Evolutionary conservation across 1,284 basidiomycete genomes (phyloP).

Genomic region (Moesziomyces parantarcticus): DNA sequence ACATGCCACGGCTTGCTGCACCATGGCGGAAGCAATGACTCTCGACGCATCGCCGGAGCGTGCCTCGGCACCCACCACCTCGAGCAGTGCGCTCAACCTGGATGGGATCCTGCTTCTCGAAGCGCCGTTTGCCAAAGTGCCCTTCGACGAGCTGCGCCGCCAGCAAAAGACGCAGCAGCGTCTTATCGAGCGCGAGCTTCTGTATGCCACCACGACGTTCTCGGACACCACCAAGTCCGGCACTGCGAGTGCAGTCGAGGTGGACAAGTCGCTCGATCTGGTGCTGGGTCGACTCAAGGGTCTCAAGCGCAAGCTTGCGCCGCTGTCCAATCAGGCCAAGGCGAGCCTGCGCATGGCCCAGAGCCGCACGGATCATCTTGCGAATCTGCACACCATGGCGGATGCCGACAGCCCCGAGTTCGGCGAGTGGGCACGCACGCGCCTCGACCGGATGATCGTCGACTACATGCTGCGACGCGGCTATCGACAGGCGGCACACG

Average conservation of each 20-base stretch:
- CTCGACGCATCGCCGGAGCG: slow-evolving; percentile 12
- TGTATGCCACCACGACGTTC: slow-evolving; percentile 29
- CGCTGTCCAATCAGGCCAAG: slow-evolving; percentile 27
- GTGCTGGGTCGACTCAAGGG: slow-evolving; percentile 81
- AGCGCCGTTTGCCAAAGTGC: slow-evolving; percentile 82
- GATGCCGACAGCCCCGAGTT: slow-evolving; percentile 32
- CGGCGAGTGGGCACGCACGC: slow-evolving; percentile 76
- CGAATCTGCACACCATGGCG: slow-evolving; percentile 36
- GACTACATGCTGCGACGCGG: slow-evolving; percentile 87
- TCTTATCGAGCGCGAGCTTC: slow-evolving; percentile 51
- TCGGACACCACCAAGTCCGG: slow-evolving; percentile 5
- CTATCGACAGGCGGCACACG: slow-evolving; percentile 34
- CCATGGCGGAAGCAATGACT: slow-evolving; percentile 20
- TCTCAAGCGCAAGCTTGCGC: slow-evolving; percentile 80
- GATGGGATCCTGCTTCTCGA: slow-evolving; percentile 87
- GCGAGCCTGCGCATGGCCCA: slow-evolving; percentile 37
- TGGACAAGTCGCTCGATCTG: slow-evolving; percentile 74
- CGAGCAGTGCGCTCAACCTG: slow-evolving; percentile 33
- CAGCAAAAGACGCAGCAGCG: slow-evolving; percentile 61
- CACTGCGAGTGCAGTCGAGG: slow-evolving; percentile 5
- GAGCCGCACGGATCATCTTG: slow-evolving; percentile 47
- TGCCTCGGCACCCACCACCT: neutral
- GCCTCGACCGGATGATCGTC: slow-evolving; percentile 88
- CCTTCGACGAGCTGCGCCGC: slow-evolving; percentile 64
- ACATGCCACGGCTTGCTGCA: neutral